Evolutionary conservation across 2,329 filamentous ascomycete genomes (phyloP).

Genomic region (Neocatenulostroma microsporum): DNA sequence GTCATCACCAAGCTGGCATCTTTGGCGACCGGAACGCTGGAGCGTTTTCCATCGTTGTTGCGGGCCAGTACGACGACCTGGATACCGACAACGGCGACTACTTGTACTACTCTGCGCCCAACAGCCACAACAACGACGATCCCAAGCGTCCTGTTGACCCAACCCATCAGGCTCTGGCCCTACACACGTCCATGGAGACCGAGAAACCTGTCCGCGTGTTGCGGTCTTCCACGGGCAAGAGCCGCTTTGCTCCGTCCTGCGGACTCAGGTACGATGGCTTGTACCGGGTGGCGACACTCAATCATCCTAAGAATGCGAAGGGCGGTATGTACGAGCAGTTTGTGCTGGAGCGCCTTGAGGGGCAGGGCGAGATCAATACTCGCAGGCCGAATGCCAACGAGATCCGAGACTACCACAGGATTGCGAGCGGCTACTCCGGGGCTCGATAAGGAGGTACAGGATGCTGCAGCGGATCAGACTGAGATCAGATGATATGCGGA

Average conservation of each 20-base stretch:
- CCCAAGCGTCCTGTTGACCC: slow-evolving; percentile 11
- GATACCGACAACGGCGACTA: slow-evolving; percentile 18
- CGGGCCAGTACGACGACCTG: slow-evolving; percentile 18
- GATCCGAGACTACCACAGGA: slow-evolving; percentile 14
- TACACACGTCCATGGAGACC: slow-evolving; percentile 13
- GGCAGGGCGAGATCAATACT: slow-evolving; percentile 10
- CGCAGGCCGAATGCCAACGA: slow-evolving; percentile 15
- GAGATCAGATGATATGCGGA: too few relatives aligned
- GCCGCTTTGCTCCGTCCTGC: slow-evolving; percentile 11
- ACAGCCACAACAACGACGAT: slow-evolving; percentile 18
- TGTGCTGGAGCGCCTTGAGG: slow-evolving; percentile 14
- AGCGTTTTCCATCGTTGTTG: slow-evolving; percentile 20
- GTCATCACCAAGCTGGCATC: slow-evolving; percentile 19
- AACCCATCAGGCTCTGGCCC: slow-evolving; percentile 12
- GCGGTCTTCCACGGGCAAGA: slow-evolving; percentile 10
- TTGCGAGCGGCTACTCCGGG: slow-evolving; percentile 11
- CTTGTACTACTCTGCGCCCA: slow-evolving; percentile 21
- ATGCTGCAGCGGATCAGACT: too few relatives aligned
- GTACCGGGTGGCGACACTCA: slow-evolving; percentile 14
- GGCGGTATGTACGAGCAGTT: slow-evolving; percentile 25
- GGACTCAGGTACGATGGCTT: slow-evolving; percentile 23
- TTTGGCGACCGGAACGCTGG: slow-evolving; percentile 12
- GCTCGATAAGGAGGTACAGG: slow-evolving; percentile 7
- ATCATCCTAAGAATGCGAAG: slow-evolving; percentile 13
- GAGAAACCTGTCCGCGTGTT: slow-evolving; percentile 17